Base-by-base conservation (phyloP, 257 asterid species). In the Dorcoceras hygrometricum region DNA sequence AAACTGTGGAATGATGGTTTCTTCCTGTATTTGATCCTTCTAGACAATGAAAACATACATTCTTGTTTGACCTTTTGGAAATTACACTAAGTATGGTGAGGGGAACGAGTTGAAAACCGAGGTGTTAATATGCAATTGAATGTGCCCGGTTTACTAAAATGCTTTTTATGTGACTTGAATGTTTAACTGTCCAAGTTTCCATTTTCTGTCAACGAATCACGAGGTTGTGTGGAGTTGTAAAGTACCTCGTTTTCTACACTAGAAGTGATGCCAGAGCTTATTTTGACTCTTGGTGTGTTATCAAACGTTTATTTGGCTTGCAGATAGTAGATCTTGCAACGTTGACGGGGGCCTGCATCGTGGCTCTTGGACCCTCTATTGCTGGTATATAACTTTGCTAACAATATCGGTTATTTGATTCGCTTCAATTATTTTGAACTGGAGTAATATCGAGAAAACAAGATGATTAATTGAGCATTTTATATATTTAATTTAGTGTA, bases 321-420 rank as follows among this genome's bases (percentile, higher is more conserved):
- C 83, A 89, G 97, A 86, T 92, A 23, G 86, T 92, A 74, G 98
- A 92, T 78, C 80, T 92, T 72, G 96, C 98, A 59, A 89, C 98
- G 46, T 78, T 92, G 67, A 92, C 98, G 19, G 98, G 98, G 65
- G 97, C 98, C 48, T 87, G 97, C 27, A 34, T 86, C 7, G 77
- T 92, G 29, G 98, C 98, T 73, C 96, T 92, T 76, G 97, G 98
- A 43, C 95, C 95, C 60, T 80, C 98, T 54, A 78, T 92, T 76
- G 97, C 97, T 28, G 98, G 98, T 92, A 73, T 24, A 59, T 75
- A 16, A 43, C 25, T 39, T 59, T 59, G 10, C 59, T 46, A 39
- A 14, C 68, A 50, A 56, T 39, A 20, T 23, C 22, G 27, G 8
- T 23, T 26, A 23, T 72, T 71, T 62, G 12, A n/a, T 56, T 48